Evolutionary conservation across 208 protist genomes (phyloP).

Genomic region (Trichomonas vaginalis): DNA sequence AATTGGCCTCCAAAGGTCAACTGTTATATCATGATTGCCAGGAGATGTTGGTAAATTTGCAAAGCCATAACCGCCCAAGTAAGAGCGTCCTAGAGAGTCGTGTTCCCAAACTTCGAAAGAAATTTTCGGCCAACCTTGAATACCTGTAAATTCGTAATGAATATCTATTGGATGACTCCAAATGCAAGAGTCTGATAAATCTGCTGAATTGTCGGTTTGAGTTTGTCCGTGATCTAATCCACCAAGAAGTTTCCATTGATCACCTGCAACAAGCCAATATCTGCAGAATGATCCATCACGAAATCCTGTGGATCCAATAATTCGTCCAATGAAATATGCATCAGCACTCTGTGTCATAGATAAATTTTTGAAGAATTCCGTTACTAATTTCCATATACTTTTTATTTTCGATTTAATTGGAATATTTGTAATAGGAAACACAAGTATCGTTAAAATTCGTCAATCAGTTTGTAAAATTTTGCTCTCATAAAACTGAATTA

Average conservation of each 20-base stretch:
- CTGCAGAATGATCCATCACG: neutral
- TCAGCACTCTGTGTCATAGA: neutral
- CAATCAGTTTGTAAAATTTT: too few species aligned
- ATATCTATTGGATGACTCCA: slow-evolving; percentile 2
- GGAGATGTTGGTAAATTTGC: neutral
- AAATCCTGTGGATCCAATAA: neutral
- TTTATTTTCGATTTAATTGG: too few species aligned
- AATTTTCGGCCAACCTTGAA: slow-evolving; percentile 17
- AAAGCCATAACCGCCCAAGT: neutral
- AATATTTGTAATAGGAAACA: too few species aligned
- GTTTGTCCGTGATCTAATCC: slow-evolving; percentile 14
- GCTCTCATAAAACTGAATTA: too few species aligned
- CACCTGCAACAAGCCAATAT: neutral
- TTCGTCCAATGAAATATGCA: slow-evolving; percentile 5
- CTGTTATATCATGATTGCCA: neutral
- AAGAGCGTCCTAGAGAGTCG: neutral
- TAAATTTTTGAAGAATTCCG: neutral
- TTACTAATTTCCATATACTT: too few species aligned
- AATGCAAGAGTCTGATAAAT: neutral
- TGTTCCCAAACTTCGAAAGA: slow-evolving; percentile 15
- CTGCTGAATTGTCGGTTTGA: neutral
- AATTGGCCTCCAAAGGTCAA: neutral
- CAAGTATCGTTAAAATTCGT: too few species aligned
- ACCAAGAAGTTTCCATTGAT: neutral
- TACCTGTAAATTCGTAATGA: neutral